Percentiles rank a stretch among this genome's conserved stretches.
phyloP scores from a whole-genome alignment of 73 alveolate genomes.

The Blepharisma japonicum region DNA sequence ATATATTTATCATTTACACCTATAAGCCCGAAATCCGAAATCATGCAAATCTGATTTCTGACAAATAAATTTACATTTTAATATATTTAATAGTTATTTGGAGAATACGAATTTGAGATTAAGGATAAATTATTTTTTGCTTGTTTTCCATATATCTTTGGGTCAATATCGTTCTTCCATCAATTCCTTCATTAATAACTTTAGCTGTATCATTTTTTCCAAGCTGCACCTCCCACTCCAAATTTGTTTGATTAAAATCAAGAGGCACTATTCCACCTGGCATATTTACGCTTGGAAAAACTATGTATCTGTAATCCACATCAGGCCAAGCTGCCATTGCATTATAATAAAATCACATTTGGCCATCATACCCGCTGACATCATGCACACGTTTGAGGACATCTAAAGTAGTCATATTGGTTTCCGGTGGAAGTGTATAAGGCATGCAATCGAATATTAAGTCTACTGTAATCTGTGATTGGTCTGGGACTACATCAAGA shows the following conservation, averaged over 20 bases:
- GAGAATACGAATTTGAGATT: no score
- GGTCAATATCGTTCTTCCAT: neutral
- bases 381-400: neutral
- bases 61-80: no score
- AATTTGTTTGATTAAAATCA: neutral
- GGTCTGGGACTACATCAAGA: slow-evolving; percentile 33
- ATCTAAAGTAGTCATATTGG: neutral
- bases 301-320: slow-evolving; percentile 52
- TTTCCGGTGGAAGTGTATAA: slow-evolving; percentile 27
- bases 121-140: no score
- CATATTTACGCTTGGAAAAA: slow-evolving; percentile 41
- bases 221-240: neutral
- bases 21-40: no score
- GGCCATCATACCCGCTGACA: neutral
- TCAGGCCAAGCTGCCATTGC: slow-evolving; percentile 39
- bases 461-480: slow-evolving; percentile 51
- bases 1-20: no score
- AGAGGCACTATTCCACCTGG: slow-evolving; percentile 31
- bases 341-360: slow-evolving; percentile 36
- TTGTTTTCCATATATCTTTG: no score
- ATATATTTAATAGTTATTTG: no score
- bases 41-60: no score
- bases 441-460: slow-evolving; percentile 27
- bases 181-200: neutral
- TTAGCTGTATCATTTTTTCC: slow-evolving; percentile 16